phyloP scores from a whole-genome alignment of 2,329 filamentous ascomycete species.

The Nannizziopsis barbatae region DNA sequence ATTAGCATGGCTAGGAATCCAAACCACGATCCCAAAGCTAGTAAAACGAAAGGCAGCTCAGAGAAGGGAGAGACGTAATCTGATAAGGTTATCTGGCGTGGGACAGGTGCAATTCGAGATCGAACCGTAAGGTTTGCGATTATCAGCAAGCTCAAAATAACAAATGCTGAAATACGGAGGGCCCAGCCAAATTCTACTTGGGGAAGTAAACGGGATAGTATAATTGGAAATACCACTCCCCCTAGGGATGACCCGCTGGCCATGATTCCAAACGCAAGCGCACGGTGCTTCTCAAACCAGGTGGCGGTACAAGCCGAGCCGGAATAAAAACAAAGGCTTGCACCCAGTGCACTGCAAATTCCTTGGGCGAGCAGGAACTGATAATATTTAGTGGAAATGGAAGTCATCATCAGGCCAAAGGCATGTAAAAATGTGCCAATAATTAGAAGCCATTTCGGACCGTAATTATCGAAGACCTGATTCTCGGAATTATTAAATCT shows the following conservation, averaged over 20 bases:
- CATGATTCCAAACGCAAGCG: slow-evolving; percentile 44
- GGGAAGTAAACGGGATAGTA: slow-evolving; percentile 46
- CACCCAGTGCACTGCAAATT: slow-evolving; percentile 43
- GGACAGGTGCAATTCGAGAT: slow-evolving; percentile 31
- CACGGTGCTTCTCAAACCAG: slow-evolving; percentile 46
- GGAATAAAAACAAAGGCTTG: slow-evolving; percentile 41
- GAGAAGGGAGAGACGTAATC: slow-evolving; percentile 28
- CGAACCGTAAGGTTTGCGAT: slow-evolving; percentile 45
- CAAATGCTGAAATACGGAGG: slow-evolving; percentile 47
- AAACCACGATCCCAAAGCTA: slow-evolving; percentile 41
- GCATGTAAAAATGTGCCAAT: slow-evolving; percentile 45
- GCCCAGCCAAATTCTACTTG: slow-evolving; percentile 47
- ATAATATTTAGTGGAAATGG: slow-evolving; percentile 44
- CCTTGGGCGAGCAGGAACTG: slow-evolving; percentile 48
- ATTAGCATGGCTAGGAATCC: slow-evolving; percentile 38
- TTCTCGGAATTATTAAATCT: not conserved
- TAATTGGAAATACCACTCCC: slow-evolving; percentile 52
- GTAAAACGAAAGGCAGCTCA: slow-evolving; percentile 38
- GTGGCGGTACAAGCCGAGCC: slow-evolving; percentile 31
- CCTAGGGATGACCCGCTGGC: slow-evolving; percentile 46
- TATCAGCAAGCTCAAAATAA: slow-evolving; percentile 49
- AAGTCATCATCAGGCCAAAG: slow-evolving; percentile 50
- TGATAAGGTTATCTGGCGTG: slow-evolving; percentile 7
- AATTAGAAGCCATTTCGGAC: slow-evolving; percentile 45
- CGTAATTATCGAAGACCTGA: slow-evolving; percentile 49